Base-by-base conservation (phyloP, 2,329 filamentous ascomycete genomes). In the Diaporthe capsici region DNA sequence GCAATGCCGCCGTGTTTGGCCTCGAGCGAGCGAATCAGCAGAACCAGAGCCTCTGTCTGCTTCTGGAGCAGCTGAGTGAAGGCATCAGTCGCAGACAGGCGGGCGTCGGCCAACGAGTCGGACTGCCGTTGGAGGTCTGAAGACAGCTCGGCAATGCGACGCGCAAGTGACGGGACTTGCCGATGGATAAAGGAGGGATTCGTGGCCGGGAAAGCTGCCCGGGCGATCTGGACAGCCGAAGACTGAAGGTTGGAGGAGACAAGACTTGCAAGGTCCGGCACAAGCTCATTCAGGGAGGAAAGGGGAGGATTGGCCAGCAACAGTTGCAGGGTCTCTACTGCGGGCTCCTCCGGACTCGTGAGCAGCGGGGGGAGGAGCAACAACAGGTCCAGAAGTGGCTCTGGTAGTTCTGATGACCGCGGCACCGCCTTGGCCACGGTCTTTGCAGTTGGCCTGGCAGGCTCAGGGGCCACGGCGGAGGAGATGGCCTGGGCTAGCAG, bases 111-210 rank as follows among this genome's bases (percentile, higher is more conserved):
- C 9, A 91, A 83, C 2, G 80, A 73, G 4, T 78, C 72, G 39
- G 83, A 82, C 1, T 83, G 79, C 3, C 79, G 76, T 3, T 80
- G 74, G 6, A 87, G 79, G 4, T 82, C 76, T 17, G 80, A 47
- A n/a, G 79, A 80, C 1, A 90, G 85, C 3, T 83, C 75, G 5
- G 82, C 77, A 25, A 87, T 81, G 34, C 85, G 82, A 1, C 82
- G 77, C 0, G 88, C 83, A 2, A 93, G 84, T 25, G 85, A 83
- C 1, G 90, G 84, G 68, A 92, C 88, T 34, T 85, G 82, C 28
- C 91, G 90, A 83, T 92, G 91, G n/a, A 92, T 83, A 79, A 86
- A 90, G 28, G 89, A 89, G 0, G 89, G 84, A 81, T 90, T 90
- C 0, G 87, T 90, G 22, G 83, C 83, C 1, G 89, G 88, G 77